These are phyloP conservation scores for Panicum miliaceum DNA, from an alignment of 176 grass and related monocot species.

Conservation along the genomic window DNA sequence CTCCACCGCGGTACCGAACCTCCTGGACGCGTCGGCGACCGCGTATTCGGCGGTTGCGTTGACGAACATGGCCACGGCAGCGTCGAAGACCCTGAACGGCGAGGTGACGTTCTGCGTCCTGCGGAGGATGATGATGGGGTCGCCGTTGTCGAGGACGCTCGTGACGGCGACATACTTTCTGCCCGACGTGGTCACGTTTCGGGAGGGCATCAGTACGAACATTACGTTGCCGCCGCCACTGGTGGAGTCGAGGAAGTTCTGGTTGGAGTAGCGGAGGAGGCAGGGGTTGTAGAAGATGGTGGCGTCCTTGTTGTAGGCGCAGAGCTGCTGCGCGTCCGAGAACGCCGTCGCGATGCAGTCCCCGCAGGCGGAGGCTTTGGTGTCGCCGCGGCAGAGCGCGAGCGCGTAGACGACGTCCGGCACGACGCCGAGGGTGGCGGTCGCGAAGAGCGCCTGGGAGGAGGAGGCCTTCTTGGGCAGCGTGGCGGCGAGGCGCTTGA, in stretches of 20 bases:
- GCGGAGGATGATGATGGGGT: not conserved
- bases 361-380: constrained; percentile 36
- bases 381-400: constrained; percentile 58
- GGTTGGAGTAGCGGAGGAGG: no score
- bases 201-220: not conserved
- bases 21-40: constrained; percentile 35
- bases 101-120: constrained; percentile 31
- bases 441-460: constrained; percentile 30
- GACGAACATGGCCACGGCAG: constrained; percentile 12
- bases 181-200: not conserved
- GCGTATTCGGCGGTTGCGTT: constrained; percentile 48
- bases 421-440: constrained; percentile 7
- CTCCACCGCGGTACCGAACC: constrained; percentile 45
- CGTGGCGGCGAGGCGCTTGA: constrained; percentile 6
- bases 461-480: constrained; percentile 36
- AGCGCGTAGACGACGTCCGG: constrained; percentile 46
- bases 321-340: no score
- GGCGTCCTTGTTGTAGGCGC: no score
- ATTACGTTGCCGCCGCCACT: no score
- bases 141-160: not conserved
- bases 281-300: no score
- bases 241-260: not conserved
- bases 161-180: not conserved
- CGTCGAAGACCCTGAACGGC: constrained; percentile 21
- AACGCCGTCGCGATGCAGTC: no score